Conservation (phyloP, 176 grass and related monocot genomes). For the Triticum dicoccoides region DNA sequence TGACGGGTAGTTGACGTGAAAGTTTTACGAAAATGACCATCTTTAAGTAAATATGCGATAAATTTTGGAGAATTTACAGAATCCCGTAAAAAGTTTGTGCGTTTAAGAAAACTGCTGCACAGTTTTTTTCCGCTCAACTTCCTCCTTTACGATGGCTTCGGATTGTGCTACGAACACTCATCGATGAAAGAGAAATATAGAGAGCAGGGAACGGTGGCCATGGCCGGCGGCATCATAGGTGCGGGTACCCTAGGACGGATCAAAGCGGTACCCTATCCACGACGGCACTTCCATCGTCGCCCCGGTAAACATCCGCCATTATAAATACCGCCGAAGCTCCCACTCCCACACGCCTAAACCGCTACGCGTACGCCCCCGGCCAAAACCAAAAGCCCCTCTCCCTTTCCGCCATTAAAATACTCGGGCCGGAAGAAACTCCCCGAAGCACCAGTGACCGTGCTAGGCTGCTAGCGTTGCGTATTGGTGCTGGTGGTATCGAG, state of each 20-base stretch:
- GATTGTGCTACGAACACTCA: not conserved
- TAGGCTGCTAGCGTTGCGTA: not conserved
- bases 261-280: not conserved
- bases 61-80: too few relatives aligned
- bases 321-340: conserved; percentile 43
- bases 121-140: too few relatives aligned
- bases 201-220: not conserved
- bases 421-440: not conserved
- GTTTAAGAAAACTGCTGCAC: too few relatives aligned
- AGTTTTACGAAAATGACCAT: too few relatives aligned
- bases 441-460: not conserved
- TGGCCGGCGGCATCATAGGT: not conserved
- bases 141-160: too few relatives aligned
- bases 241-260: not conserved
- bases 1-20: too few relatives aligned
- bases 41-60: too few relatives aligned
- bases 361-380: not conserved
- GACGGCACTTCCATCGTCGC: conserved; percentile 18
- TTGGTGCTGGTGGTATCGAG: not conserved
- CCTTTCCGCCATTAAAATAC: conserved; percentile 15
- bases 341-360: conserved; percentile 28
- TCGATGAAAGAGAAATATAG: not conserved
- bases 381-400: not conserved
- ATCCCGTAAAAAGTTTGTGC: too few relatives aligned
- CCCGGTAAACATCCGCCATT: conserved; percentile 38